Percentiles rank a stretch among this genome's conserved stretches.
phyloP scores from a whole-genome alignment of 257 asterid genomes.

The Solanum appendiculatum region DNA sequence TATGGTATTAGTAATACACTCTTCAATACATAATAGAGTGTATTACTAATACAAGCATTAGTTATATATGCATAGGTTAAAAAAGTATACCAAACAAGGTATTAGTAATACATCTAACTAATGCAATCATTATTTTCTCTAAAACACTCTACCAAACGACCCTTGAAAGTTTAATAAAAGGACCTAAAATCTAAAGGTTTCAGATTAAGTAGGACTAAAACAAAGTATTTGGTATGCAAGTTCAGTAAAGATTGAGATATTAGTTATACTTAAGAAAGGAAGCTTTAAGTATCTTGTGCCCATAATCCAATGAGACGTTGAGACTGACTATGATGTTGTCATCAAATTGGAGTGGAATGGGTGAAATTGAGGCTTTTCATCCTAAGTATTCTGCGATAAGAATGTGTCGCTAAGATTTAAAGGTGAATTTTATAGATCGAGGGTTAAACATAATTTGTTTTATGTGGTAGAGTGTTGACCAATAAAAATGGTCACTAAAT shows the following conservation, averaged over 20 bases:
- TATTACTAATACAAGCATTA: too few species aligned
- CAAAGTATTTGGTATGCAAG: fast-evolving
- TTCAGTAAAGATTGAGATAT: fast-evolving
- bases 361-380: neutral
- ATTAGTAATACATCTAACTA: too few species aligned
- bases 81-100: too few species aligned
- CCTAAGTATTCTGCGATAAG: neutral
- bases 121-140: too few species aligned
- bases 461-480: fast-evolving
- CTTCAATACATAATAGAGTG: too few species aligned
- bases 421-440: fast-evolving
- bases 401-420: neutral
- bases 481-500: too few species aligned
- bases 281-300: neutral
- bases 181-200: neutral
- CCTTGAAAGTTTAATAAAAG: fast-evolving
- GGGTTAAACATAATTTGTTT: fast-evolving
- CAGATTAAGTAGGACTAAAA: neutral
- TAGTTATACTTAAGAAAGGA: neutral
- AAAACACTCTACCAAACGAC: too few species aligned
- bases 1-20: too few species aligned
- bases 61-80: too few species aligned
- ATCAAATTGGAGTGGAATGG: neutral
- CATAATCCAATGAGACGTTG: too few species aligned
- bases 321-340: neutral